phyloP scores from a whole-genome alignment of 2,329 filamentous ascomycete species.

The Alternaria atra region DNA sequence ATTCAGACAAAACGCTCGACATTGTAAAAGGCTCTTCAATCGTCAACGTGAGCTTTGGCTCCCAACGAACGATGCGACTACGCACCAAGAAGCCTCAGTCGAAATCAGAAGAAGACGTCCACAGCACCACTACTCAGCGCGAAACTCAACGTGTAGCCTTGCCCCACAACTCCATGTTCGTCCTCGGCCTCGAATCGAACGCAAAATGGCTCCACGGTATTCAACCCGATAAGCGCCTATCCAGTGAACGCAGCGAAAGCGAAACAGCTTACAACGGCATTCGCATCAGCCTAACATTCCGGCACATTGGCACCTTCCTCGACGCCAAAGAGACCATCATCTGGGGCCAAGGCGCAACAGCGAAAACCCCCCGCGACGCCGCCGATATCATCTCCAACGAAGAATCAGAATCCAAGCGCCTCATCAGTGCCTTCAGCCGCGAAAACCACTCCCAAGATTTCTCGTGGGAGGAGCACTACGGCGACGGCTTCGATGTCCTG shows the following conservation, averaged over 20 bases:
- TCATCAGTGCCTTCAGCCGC: constrained; percentile 81
- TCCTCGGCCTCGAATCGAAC: constrained; percentile 83
- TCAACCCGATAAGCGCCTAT: constrained; percentile 79
- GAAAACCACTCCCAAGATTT: constrained; percentile 81
- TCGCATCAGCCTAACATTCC: constrained; percentile 91
- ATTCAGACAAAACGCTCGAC: constrained; percentile 96
- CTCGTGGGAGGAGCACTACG: constrained; percentile 79
- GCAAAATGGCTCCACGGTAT: constrained; percentile 92
- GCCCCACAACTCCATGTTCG: constrained; percentile 88
- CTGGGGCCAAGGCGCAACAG: constrained; percentile 89
- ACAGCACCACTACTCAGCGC: constrained; percentile 52
- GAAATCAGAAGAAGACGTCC: constrained; percentile 16
- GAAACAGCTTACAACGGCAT: constrained; percentile 78
- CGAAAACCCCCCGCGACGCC: constrained; percentile 70
- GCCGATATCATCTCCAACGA: constrained; percentile 74
- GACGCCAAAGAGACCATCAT: constrained; percentile 71
- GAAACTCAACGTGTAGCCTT: constrained; percentile 73
- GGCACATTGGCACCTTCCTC: constrained; percentile 86
- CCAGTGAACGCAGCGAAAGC: constrained; percentile 70
- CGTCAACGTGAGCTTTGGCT: constrained; percentile 92
- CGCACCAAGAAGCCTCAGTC: constrained; percentile 73
- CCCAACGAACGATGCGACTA: constrained; percentile 87
- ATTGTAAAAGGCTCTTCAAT: constrained; percentile 83
- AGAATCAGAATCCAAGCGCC: constrained; percentile 67
- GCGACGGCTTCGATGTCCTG: constrained; percentile 82